Base-by-base conservation (phyloP, 192 early-diverging fungal genomes). In the Spinellus fusiger region DNA sequence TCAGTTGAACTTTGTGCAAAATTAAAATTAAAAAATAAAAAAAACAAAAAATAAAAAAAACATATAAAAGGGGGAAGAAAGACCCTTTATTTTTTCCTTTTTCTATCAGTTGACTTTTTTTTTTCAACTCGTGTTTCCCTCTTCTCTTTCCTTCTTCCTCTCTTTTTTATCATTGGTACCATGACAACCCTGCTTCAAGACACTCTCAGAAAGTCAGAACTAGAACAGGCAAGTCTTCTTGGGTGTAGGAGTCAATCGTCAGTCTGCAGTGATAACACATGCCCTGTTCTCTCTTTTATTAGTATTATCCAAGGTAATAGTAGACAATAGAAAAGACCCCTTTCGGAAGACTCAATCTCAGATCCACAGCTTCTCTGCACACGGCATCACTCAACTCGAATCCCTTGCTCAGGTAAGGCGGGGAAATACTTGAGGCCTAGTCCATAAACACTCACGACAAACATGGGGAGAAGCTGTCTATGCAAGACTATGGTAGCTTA, bases 401-500 rank as follows among this genome's bases (percentile, higher is more conserved):
- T 71, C 79, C 31, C 72, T 91, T 18, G 74, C 70, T n/a, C 76
- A 81, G 73, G 79, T 81, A 78, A 50, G 28, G 25, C 29, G 35
- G 23, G n/a, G 25, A 27, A n/a, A 52, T 5, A 54, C 25, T 25
- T 46, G 7, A 37, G 27, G 28, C n/a, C 44, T 40, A 49, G 4
- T 13, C 25, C 35, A 32, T 44, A 31, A 13, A 29, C 38, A 38
- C 22, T 2, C 34, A 23, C 22, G 13, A 37, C 35, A 37, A 37
- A 37, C 5, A 37, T 5, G 35, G 13, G 35, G 13, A 37, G 35
- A 37, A 88, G 77, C 74, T 93, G 53, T 88, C 85, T n/a, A 91
- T 93, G 87, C 88, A 90, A 61, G 87, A 85, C 59, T 85, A 83
- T 56, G 74, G 67, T 29, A 66, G 66, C 28, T 50, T 85, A 31